These are phyloP conservation scores for Plenodomus biglobosus DNA, from an alignment of 2,329 filamentous ascomycete species.

Conservation along the genomic window DNA sequence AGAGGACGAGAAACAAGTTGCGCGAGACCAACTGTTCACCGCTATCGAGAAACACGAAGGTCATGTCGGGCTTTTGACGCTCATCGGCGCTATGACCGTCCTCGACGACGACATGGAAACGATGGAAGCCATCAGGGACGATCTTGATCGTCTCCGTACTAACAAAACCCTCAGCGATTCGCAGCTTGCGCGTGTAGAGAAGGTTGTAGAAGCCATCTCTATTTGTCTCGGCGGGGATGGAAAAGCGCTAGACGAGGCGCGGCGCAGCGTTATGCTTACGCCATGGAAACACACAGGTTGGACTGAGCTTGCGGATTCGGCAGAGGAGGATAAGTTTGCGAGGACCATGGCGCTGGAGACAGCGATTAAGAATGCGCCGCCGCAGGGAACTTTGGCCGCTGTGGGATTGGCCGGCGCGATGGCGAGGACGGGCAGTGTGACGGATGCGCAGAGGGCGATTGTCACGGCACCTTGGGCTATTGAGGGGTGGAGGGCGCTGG, in stretches of 20 bases:
- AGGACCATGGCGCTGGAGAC: conserved; percentile 81
- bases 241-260: conserved; percentile 64
- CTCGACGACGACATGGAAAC: conserved; percentile 78
- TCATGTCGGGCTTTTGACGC: conserved; percentile 76
- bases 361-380: conserved; percentile 73
- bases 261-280: conserved; percentile 76
- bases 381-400: conserved; percentile 67
- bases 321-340: conserved; percentile 49
- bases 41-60: conserved; percentile 72
- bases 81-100: conserved; percentile 82
- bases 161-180: conserved; percentile 62
- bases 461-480: conserved; percentile 78
- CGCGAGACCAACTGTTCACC: conserved; percentile 76
- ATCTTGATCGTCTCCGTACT: conserved; percentile 72
- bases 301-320: conserved; percentile 68
- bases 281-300: conserved; percentile 80
- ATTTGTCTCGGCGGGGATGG: conserved; percentile 54
- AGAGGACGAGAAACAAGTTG: conserved; percentile 71
- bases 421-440: conserved; percentile 68
- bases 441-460: conserved; percentile 75
- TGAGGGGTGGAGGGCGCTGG: conserved; percentile 65
- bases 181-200: conserved; percentile 70
- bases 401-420: conserved; percentile 72
- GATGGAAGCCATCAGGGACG: conserved; percentile 75
- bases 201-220: conserved; percentile 74